Conservation (phyloP, 805 yeast genomes). For the Monosporozyma unispora region DNA sequence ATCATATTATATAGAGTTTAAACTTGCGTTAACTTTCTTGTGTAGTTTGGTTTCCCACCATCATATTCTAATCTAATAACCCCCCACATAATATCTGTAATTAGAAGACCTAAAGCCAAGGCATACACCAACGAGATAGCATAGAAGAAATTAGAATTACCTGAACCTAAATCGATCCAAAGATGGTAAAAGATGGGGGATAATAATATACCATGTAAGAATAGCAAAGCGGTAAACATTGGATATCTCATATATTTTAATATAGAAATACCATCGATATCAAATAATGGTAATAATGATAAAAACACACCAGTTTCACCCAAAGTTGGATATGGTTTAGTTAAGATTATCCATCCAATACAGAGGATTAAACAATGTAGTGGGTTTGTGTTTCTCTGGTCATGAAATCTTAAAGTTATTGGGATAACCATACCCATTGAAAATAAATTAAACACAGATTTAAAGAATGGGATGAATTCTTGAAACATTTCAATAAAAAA, state of each 20-base stretch:
- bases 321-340: slow-evolving; percentile 79
- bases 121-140: slow-evolving; percentile 83
- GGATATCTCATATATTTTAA: slow-evolving; percentile 40
- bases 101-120: slow-evolving; percentile 53
- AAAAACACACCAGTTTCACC: slow-evolving; percentile 61
- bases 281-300: slow-evolving; percentile 39
- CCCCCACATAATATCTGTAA: slow-evolving; percentile 80
- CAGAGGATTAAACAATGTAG: slow-evolving; percentile 44
- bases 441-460: slow-evolving; percentile 75
- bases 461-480: slow-evolving; percentile 73
- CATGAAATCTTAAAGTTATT: slow-evolving; percentile 54
- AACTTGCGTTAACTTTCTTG: slow-evolving; percentile 44
- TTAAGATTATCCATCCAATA: slow-evolving; percentile 48
- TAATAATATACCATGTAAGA: slow-evolving; percentile 51
- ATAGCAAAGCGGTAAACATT: slow-evolving; percentile 42
- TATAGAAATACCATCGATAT: slow-evolving; percentile 25
- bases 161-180: slow-evolving; percentile 92
- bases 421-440: slow-evolving; percentile 62
- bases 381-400: slow-evolving; percentile 33
- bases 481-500: slow-evolving; percentile 93
- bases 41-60: slow-evolving; percentile 30
- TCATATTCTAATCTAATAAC: slow-evolving; percentile 60
- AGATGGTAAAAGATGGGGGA: slow-evolving; percentile 87
- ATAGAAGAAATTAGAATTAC: slow-evolving; percentile 92
- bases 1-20: too few relatives aligned